These are phyloP conservation scores for Phytopythium aichiense DNA, from an alignment of 352 stramenopile species.

Conservation along the genomic window DNA sequence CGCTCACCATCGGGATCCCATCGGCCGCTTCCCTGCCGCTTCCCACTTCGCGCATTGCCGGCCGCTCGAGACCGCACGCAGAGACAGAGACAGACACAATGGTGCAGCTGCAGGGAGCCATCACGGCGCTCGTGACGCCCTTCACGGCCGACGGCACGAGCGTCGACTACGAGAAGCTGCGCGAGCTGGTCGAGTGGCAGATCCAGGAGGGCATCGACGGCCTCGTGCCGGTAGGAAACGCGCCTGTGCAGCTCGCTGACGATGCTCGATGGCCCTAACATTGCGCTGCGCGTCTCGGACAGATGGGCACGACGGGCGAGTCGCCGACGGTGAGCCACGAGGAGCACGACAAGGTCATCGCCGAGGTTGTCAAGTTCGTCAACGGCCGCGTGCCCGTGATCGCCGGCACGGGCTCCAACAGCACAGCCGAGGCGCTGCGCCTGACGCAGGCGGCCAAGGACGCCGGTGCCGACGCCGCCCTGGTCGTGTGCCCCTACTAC, in stretches of 20 bases:
- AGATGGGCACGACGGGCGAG: constrained; percentile 97
- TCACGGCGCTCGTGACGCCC: constrained; percentile 95
- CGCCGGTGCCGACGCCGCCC: constrained; percentile 90
- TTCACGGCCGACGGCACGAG: constrained; percentile 89
- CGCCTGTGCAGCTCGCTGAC: too few relatives aligned
- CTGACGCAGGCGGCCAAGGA: constrained; percentile 89
- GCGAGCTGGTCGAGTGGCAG: constrained; percentile 91
- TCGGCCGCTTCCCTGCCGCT: neutral
- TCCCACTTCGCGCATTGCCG: constrained; percentile 7
- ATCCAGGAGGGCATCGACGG: constrained; percentile 94
- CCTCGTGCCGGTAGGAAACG: constrained; percentile 85
- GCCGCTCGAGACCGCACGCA: neutral
- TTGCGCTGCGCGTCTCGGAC: neutral
- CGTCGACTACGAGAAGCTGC: constrained; percentile 93
- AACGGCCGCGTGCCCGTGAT: constrained; percentile 91
- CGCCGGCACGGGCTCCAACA: constrained; percentile 95
- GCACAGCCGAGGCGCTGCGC: constrained; percentile 81
- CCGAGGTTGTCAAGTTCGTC: constrained; percentile 81
- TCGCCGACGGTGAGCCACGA: constrained; percentile 92
- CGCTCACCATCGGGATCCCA: neutral
- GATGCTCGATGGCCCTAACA: neutral
- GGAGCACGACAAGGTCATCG: constrained; percentile 94
- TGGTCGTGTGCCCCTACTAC: constrained; percentile 98
- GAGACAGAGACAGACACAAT: constrained; percentile 3
- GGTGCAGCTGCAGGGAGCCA: constrained; percentile 80